Conservation (phyloP, 129 eudicot genomes). For the Flaveria sonorensis region DNA sequence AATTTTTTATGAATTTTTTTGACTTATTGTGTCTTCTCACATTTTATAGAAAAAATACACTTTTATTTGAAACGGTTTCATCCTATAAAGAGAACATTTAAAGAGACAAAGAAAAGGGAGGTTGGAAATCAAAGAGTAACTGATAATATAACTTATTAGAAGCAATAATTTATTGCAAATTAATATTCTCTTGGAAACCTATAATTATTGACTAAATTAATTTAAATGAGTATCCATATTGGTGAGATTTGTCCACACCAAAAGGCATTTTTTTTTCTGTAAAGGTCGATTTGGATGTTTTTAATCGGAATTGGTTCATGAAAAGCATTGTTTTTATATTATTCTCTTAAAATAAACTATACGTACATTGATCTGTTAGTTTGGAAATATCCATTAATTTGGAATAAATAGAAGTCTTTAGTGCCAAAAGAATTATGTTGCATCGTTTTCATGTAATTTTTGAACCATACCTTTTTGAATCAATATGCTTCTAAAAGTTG, state of each 20-base stretch:
- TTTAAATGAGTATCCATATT: not conserved
- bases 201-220: not conserved
- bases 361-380: not conserved
- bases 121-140: conserved; percentile 13
- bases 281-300: conserved; percentile 20
- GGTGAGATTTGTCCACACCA: conserved; percentile 15
- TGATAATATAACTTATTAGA: conserved; percentile 12
- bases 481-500: conserved; percentile 20
- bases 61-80: no score
- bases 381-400: conserved; percentile 17
- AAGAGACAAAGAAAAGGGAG: conserved; percentile 1
- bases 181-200: not conserved
- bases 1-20: no score
- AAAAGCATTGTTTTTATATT: not conserved
- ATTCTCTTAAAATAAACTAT: not conserved
- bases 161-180: not conserved
- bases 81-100: conserved; percentile 1
- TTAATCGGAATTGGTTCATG: conserved; percentile 7
- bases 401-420: conserved; percentile 10
- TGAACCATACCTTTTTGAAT: conserved; percentile 27
- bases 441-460: conserved; percentile 26
- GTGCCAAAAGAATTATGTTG: not conserved
- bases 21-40: no score
- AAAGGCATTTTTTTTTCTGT: conserved; percentile 16
- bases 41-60: no score